These are phyloP conservation scores for Petunia secreta DNA, from an alignment of 257 asterid genomes.

Conservation along the genomic window DNA sequence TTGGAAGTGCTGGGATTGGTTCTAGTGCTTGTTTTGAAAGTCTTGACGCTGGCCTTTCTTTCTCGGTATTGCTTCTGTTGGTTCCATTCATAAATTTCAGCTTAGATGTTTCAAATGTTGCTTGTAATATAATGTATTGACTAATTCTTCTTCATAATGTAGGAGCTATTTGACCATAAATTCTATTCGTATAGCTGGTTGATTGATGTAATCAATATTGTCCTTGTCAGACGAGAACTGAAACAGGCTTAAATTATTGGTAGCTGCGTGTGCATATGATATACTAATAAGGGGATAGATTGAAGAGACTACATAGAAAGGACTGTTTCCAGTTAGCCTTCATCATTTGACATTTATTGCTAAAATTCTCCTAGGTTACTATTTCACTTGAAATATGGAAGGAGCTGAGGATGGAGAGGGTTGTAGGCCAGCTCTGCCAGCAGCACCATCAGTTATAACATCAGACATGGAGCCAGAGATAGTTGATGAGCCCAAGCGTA, in stretches of 20 bases:
- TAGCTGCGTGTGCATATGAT: background rate
- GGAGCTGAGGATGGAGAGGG: conserved; percentile 26
- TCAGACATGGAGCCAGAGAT: conserved; percentile 39
- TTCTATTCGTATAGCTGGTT: conserved; percentile 13
- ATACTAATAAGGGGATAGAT: background rate
- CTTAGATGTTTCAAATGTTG: background rate
- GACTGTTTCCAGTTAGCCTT: conserved; percentile 20
- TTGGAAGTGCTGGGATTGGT: background rate
- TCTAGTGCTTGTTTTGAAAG: background rate
- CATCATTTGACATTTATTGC: background rate
- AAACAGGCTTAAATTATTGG: background rate
- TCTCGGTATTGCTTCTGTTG: background rate
- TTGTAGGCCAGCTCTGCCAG: conserved; percentile 36
- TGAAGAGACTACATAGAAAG: background rate
- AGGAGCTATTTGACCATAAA: conserved; percentile 12
- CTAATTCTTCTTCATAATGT: background rate
- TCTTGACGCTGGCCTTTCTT: background rate
- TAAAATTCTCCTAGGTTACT: conserved; percentile 34
- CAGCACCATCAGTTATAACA: conserved; percentile 36
- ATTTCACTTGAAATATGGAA: conserved; percentile 23
- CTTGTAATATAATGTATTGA: background rate
- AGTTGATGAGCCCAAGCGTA: conserved; percentile 46
- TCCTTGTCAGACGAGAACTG: background rate
- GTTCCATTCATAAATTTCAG: no score
- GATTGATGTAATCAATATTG: background rate